Evolutionary conservation across 2,329 filamentous ascomycete species (phyloP), one percentile per base, ranked within the genome.

Genomic region (Beauveria australis): DNA sequence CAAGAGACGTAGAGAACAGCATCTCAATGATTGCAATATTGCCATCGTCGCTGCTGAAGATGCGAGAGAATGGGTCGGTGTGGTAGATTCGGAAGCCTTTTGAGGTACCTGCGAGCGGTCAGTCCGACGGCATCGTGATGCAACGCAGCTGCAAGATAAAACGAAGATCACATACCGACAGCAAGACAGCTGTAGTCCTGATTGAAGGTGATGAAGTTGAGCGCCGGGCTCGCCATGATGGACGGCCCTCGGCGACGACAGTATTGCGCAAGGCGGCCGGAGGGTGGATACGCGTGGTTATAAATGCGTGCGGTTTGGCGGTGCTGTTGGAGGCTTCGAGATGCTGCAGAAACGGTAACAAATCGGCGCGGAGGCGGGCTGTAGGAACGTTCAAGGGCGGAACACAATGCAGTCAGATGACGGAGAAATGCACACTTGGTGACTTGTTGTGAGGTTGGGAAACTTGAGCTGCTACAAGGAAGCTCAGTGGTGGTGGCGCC

Each of bases 201-300:
- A 76, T 99, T 99, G 77, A 97, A 99, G 47, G 93, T 97, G 69
- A 99, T 91, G 77, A 96, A 99, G 76, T 99, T 99, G 79, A 97
- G 91, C 53, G 86, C 78, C 73, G 88, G 87, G 65, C 72, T 81
- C 65, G 86, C 77, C 87, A 91, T 91, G 63, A 67, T 78, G 70
- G 63, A 63, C 52, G 43, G 56, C 59, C 54, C 53, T 46, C 46
- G 62, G 64, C 60, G 44, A 30, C 41, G 18, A 46, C 16, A 19
- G 51, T 30, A 41, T 53, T 48, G 43, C 28, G 30, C 58, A 48
- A 48, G 6, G 28, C 43, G 14, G 18, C 51, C 6, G 19, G 22
- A 19, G 19, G 43, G 58, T 19, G 37, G 33, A 28, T 22, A 18
- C 19, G 10, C 14, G 40, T 22, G 58, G 58, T 48, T 44, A 30